phyloP scores from a whole-genome alignment of 2,329 filamentous ascomycete species.

The Sclerotinia sclerotiorum region DNA sequence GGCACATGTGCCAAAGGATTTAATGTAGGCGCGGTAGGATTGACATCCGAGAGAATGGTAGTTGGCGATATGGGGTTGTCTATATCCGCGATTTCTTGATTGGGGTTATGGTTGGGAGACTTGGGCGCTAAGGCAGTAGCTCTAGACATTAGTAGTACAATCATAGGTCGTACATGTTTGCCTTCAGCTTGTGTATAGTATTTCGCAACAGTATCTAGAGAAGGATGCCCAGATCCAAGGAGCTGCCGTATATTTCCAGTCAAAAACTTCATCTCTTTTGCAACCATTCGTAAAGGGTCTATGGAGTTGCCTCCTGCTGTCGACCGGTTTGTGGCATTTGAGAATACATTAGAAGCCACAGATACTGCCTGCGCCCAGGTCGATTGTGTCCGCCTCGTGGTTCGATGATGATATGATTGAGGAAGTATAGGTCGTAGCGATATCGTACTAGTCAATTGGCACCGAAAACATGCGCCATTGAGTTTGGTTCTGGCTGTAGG shows the following conservation, averaged over 20 bases:
- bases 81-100: constrained; percentile 45
- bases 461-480: constrained; percentile 45
- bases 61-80: constrained; percentile 61
- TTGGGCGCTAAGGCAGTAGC: constrained; percentile 81
- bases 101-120: constrained; percentile 46
- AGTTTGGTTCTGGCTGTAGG: constrained; percentile 41
- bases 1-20: constrained; percentile 50
- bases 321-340: constrained; percentile 60
- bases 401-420: constrained; percentile 38
- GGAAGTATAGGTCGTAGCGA: constrained; percentile 24
- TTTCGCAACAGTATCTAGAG: constrained; percentile 91
- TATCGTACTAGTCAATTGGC: constrained; percentile 38
- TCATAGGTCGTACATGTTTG: constrained; percentile 91
- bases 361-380: constrained; percentile 74
- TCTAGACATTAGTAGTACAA: constrained; percentile 94
- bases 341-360: constrained; percentile 68
- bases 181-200: constrained; percentile 97
- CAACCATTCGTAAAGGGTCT: constrained; percentile 85
- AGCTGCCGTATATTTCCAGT: constrained; percentile 91
- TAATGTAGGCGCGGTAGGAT: constrained; percentile 61
- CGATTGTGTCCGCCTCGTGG: constrained; percentile 54
- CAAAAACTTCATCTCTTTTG: constrained; percentile 94
- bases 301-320: constrained; percentile 68
- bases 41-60: constrained; percentile 72
- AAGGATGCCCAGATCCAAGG: constrained; percentile 91